A percentile compares a stretch with the other conserved stretches of the same genome.
Evolutionary conservation across 495 filamentous ascomycete species (phyloP).

Genomic region (Penicillium lividum): DNA sequence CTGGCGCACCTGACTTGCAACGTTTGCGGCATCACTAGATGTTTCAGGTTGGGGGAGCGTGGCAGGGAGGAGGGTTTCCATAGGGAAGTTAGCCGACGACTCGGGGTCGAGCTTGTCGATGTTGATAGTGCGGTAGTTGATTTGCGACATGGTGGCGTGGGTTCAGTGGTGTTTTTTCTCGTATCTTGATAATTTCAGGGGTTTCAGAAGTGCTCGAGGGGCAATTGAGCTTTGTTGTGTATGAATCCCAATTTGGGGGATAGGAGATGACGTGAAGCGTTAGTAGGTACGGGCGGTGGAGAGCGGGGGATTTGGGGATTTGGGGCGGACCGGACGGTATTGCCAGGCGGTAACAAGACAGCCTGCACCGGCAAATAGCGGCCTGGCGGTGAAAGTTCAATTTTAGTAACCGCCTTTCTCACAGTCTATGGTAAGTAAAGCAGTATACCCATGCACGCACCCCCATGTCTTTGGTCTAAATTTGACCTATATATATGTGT

Average conservation of each 20-base stretch:
- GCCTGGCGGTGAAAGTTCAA: too few species aligned
- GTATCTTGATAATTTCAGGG: neutral
- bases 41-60: slow-evolving; percentile 59
- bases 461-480: too few species aligned
- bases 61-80: slow-evolving; percentile 73
- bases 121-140: slow-evolving; percentile 91
- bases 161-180: slow-evolving; percentile 1
- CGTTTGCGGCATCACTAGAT: slow-evolving; percentile 68
- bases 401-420: too few species aligned
- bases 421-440: too few species aligned
- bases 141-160: slow-evolving; percentile 51
- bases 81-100: slow-evolving; percentile 81
- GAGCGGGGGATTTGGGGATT: slow-evolving; percentile 1
- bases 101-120: slow-evolving; percentile 89
- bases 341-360: neutral
- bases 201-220: neutral
- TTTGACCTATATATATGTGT: too few species aligned
- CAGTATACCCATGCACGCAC: too few species aligned
- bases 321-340: neutral
- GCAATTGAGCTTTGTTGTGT: slow-evolving; percentile 1
- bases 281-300: slow-evolving; percentile 2
- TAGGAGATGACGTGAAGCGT: neutral
- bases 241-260: slow-evolving; percentile 1
- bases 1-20: slow-evolving; percentile 79
- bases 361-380: too few species aligned